Percentiles rank a stretch among this genome's conserved stretches.
phyloP scores from a whole-genome alignment of 352 stramenopile genomes.

The Achlya hypogyna region DNA sequence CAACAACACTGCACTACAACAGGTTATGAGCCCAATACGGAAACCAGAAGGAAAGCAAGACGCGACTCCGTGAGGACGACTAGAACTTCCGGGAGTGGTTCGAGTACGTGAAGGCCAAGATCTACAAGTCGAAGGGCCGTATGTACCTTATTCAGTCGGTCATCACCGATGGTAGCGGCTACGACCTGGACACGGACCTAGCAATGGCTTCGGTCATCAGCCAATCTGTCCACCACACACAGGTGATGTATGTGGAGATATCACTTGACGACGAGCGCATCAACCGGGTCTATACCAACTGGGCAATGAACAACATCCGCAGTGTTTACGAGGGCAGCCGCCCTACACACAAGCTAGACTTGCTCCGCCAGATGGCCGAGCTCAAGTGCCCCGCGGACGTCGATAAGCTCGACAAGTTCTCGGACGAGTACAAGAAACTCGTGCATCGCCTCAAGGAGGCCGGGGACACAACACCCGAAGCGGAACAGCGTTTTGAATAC shows the following conservation, averaged over 20 bases:
- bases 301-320: neutral
- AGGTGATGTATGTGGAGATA: neutral
- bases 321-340: neutral
- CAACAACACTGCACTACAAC: too few relatives aligned
- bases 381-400: too few relatives aligned
- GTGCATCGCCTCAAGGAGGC: too few relatives aligned
- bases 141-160: neutral
- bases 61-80: neutral
- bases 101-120: neutral
- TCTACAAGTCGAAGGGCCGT: too few relatives aligned
- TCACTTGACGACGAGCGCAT: neutral
- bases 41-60: neutral
- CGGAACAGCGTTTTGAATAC: too few relatives aligned
- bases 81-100: neutral
- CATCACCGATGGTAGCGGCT: neutral
- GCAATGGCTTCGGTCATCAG: neutral
- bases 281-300: neutral
- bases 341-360: neutral
- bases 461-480: too few relatives aligned
- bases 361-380: neutral
- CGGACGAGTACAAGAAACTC: too few relatives aligned
- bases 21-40: neutral
- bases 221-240: neutral
- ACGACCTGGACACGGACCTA: neutral
- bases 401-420: too few relatives aligned